Conservation (phyloP, 169 alveolate genomes). For the Plasmodium knowlesi region DNA sequence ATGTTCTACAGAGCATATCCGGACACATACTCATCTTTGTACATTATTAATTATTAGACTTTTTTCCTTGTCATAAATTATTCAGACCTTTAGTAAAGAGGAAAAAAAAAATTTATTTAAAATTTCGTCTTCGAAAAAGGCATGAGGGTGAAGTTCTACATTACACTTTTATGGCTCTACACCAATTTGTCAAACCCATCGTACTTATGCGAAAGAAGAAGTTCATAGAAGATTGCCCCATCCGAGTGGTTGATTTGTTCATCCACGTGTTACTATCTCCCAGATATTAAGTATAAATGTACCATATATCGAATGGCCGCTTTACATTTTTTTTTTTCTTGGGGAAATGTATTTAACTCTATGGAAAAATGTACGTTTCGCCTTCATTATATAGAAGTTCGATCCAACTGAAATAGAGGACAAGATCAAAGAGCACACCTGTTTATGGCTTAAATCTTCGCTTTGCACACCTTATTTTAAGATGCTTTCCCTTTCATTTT, state of each 20-base stretch:
- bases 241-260: background rate
- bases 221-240: background rate
- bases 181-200: background rate
- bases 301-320: background rate
- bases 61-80: background rate
- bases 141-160: background rate
- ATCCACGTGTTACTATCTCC: background rate
- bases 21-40: background rate
- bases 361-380: background rate
- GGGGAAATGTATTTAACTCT: background rate
- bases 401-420: background rate
- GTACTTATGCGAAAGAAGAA: background rate
- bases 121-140: background rate
- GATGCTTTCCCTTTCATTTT: background rate
- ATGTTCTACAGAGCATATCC: background rate
- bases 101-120: background rate
- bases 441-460: background rate
- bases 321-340: background rate
- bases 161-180: background rate
- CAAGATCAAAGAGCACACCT: background rate
- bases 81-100: background rate
- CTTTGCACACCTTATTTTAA: background rate
- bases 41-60: background rate
- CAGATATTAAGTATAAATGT: background rate
- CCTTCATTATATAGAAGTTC: background rate